Percentiles rank a stretch among this genome's conserved stretches.
Evolutionary conservation across 108 stramenopile genomes (phyloP).

Genomic region (Bacterosira constricta): DNA sequence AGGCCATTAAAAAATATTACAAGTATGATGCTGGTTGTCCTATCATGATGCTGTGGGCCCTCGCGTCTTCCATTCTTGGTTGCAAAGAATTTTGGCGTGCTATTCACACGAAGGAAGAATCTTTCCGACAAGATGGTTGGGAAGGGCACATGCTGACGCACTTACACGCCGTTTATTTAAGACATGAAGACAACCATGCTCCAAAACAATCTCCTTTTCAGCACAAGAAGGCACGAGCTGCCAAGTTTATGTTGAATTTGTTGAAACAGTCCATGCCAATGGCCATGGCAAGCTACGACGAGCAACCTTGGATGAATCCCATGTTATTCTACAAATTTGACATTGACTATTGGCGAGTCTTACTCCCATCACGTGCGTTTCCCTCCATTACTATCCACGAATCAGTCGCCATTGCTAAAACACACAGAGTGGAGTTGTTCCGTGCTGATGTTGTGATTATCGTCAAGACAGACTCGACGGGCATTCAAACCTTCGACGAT

Average conservation of each 20-base stretch:
- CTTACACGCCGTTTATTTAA: neutral
- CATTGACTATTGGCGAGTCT: neutral
- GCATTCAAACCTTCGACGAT: neutral
- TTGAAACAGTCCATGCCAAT: neutral
- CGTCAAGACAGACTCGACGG: neutral
- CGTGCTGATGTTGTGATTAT: neutral
- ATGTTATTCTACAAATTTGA: neutral
- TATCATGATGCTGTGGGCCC: neutral
- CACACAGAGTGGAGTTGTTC: neutral
- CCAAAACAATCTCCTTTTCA: constrained; percentile 2
- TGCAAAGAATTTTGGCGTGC: neutral
- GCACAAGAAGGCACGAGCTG: no score
- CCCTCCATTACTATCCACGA: neutral
- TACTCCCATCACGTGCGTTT: neutral
- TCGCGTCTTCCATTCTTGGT: neutral
- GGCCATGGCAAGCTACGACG: neutral
- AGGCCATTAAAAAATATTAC: neutral
- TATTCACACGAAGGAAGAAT: neutral
- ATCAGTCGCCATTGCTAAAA: neutral
- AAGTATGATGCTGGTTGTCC: neutral
- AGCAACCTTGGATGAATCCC: neutral
- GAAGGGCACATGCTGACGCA: neutral
- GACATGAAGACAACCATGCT: neutral
- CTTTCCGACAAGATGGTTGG: neutral
- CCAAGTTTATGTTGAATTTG: neutral